Base-by-base conservation (phyloP, 2,329 filamentous ascomycete genomes). In the Akanthomyces muscarius region DNA sequence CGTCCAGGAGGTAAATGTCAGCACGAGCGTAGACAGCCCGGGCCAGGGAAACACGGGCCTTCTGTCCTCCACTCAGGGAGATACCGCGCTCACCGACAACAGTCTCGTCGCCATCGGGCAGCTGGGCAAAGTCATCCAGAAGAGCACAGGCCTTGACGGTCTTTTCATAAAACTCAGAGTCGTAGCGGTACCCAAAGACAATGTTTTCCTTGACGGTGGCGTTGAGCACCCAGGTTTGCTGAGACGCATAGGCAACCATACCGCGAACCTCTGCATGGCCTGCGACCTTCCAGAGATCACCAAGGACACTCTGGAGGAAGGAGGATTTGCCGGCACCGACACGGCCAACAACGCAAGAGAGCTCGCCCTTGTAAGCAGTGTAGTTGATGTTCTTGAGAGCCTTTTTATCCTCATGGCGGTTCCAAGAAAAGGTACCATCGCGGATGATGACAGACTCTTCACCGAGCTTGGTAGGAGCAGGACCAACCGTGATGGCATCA, bases 291-390 rank as follows among this genome's bases (percentile, higher is more conserved):
- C 89, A 97, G 4, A 99, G 76, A 75, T 98, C 93, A 65, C 95
- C 95, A 5, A 99, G 84, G 63, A 99, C 84, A 61, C 90, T 86
- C 74, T 96, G 90, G 7, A 99, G 81, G 67, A 99, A 84, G 6
- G 94, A 98, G 0, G 95, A 97, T 75, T 99, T 99, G 65, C 95
- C 96, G 50, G 91, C 82, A 36, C 95, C 95, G n/a, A 99, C 96
- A 67, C 93, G 87, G 28, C 95, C 95, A 60, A 99, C 92, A 66
- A 99, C 82, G 71, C 95, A 99, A 28, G 90, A 92, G 10, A 99
- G 85, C 68, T 98, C 93, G 53, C 95, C 94, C 76, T 98, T 98
- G 74, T 89, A 89, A 8, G 92, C 92, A 23, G 86, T 89, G 75
- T 96, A 94, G 70, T 93, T 88, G 72, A 99, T 93, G 68, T 96